phyloP scores from a whole-genome alignment of 345 rosid genomes.

The Lepidium africanum region DNA sequence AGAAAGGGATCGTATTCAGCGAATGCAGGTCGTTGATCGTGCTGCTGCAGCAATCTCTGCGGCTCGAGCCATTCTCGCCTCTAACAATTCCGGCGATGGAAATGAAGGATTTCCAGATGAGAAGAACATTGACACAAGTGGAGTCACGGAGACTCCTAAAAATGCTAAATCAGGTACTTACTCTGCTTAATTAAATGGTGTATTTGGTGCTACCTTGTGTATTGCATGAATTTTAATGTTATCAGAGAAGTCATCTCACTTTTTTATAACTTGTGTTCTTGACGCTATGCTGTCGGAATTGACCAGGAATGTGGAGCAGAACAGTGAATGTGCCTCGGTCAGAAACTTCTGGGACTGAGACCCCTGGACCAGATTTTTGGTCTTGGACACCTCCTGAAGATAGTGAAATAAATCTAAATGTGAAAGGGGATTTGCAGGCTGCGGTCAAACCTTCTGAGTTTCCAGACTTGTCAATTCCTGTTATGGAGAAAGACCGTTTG shows the following conservation, averaged over 20 bases:
- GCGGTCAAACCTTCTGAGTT: slow-evolving; percentile 23
- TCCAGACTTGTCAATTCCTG: slow-evolving; percentile 35
- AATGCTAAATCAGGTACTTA: slow-evolving; percentile 8
- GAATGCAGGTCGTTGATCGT: slow-evolving; percentile 80
- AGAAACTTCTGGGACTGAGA: slow-evolving; percentile 37
- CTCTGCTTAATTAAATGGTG: not conserved
- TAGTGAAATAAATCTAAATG: slow-evolving; percentile 18
- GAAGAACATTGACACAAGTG: not conserved
- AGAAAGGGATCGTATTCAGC: slow-evolving; percentile 74
- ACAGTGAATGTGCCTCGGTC: slow-evolving; percentile 36
- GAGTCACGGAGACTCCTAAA: not conserved
- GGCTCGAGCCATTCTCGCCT: slow-evolving; percentile 50
- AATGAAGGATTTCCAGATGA: slow-evolving; percentile 2
- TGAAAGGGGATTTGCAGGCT: slow-evolving; percentile 13
- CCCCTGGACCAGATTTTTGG: slow-evolving; percentile 97
- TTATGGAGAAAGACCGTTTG: slow-evolving; percentile 50
- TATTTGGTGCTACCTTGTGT: too few species aligned
- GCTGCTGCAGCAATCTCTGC: slow-evolving; percentile 83
- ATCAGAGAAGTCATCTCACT: not conserved
- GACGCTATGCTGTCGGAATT: not conserved
- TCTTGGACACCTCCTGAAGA: slow-evolving; percentile 72
- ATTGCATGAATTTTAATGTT: not conserved
- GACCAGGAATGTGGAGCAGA: slow-evolving; percentile 34
- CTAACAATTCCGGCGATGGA: slow-evolving; percentile 19
- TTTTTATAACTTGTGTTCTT: not conserved